Base-by-base conservation (phyloP, 768 basidiomycete species). In the Tephrocybe sp. region DNA sequence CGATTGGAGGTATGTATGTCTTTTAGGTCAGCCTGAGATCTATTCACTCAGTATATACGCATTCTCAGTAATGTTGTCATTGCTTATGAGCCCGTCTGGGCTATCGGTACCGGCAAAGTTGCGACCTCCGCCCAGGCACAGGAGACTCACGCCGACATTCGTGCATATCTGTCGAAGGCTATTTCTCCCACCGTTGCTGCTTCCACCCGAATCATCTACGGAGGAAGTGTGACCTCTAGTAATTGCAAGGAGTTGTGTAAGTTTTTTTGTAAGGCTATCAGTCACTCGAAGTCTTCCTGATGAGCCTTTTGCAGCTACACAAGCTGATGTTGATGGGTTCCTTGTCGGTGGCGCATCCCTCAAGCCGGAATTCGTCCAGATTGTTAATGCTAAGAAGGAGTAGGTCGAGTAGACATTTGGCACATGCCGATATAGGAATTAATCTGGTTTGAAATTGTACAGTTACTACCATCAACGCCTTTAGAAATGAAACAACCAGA, bases 71-170 rank as follows among this genome's bases (percentile, higher is more conserved):
- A 89, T 55, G 77, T 98, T 62, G 96, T 99, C 50, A 79, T 99
- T 60, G 97, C 97, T 16, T 99, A 95, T 68, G 92, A 96, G 68
- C 92, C 94, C 35, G 92, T 98, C 15, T 98, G 97, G 96, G 96
- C 97, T 27, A 98, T 98, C 67, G 97, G 97, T 37, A 98, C 96
- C 11, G 96, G 96, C 55, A 96, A 89, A 68, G 95, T 97, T 44
- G 96, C 96, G 37, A 91, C 91, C 26, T 75, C 89, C 0, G 76
- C 75, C n/a, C 89, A 98, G 73, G 97, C 97, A 1, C 96, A 98
- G 70, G 89, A 94, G 34, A 84, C 90, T 2, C 97, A 99, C 63
- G 80, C 78, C 31, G 82, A 87, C 52, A 86, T 95, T 61, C 89
- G 97, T 58, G 60, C 72, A 9, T 97, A 83, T 74, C 74, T 98